Base-by-base conservation (phyloP, 495 filamentous ascomycete genomes). In the Penicillium herquei region DNA sequence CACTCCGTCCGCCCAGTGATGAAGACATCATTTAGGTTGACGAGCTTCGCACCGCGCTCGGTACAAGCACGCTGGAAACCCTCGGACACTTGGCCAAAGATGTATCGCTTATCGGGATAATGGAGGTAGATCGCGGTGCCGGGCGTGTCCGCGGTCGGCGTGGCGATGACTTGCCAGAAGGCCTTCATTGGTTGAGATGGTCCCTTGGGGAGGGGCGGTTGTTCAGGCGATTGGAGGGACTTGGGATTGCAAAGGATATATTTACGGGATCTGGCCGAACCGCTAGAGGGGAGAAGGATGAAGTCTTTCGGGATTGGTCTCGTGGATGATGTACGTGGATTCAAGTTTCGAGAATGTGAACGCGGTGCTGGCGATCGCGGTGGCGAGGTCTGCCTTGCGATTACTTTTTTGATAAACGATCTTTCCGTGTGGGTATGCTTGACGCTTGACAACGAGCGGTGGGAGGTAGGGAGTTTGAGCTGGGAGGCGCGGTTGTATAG, bases 111-210 rank as follows among this genome's bases (percentile, higher is more conserved):
- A 48, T 83, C 77, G 50, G 91, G 87, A 64, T 91, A 92, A 64
- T 90, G 82, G 9, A 98, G 78, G 31, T 88, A 45, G 26, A 98
- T 61, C 14, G 82, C 80, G 21, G 89, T 89, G 39, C 92, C 95
- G 13, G 87, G 86, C 1, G 94, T 95, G 66, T 98, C 94, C 52
- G 86, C 86, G 62, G 94, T 92, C n/a, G 95, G 92, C 26, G 88
- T 87, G 47, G 83, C 87, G 56, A 93, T 63, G 57, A 97, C 69
- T 68, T 93, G 83, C 41, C 89, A 80, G 62, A 70, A 79, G 67
- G 75, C 85, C 67, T 83, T 80, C 92, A 96, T 96, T 41, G 70
- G 72, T 18, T 51, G 12, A 11, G 30, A 34, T 37, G 59, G 57
- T 3, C 21, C 7, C 1, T 26, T n/a, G 39, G 11, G 3, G 30